These are phyloP conservation scores for Gnomoniopsis smithogilvyi DNA, from an alignment of 2,329 filamentous ascomycete species.

Conservation along the genomic window DNA sequence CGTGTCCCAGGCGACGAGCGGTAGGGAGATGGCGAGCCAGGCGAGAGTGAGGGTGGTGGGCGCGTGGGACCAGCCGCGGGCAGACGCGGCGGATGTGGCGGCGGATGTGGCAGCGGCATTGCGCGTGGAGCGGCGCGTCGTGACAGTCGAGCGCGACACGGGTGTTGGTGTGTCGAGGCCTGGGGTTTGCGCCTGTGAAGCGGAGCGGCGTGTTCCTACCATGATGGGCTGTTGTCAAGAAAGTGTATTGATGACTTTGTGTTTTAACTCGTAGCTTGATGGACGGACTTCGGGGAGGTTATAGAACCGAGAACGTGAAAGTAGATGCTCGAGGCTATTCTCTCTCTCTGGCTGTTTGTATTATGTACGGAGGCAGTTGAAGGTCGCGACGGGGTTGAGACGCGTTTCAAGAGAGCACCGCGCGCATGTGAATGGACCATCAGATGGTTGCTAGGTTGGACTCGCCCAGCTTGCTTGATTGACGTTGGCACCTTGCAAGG, in stretches of 20 bases:
- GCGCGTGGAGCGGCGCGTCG: constrained; percentile 1
- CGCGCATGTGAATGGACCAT: no score
- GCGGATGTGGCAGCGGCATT: constrained; percentile 5
- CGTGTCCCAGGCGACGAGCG: constrained; percentile 79
- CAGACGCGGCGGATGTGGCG: constrained; percentile 3
- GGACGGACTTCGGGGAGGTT: no score
- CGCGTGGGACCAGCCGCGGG: constrained; percentile 39
- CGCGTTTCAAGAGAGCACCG: no score
- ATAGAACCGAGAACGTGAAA: no score
- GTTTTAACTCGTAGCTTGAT: no score
- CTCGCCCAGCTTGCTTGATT: no score
- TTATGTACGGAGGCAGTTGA: no score
- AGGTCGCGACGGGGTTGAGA: no score
- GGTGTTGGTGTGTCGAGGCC: neutral
- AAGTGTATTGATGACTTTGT: neutral
- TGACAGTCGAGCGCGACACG: constrained; percentile 1
- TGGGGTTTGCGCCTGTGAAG: constrained; percentile 11
- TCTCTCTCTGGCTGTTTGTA: no score
- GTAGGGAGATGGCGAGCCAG: constrained; percentile 74
- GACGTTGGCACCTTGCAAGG: no score
- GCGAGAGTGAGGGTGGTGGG: constrained; percentile 48
- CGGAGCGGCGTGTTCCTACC: constrained; percentile 17
- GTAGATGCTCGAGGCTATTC: no score
- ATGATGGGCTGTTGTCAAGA: neutral
- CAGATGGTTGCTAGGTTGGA: no score